phyloP scores from a whole-genome alignment of 257 asterid species.

The Scutellaria barbata region DNA sequence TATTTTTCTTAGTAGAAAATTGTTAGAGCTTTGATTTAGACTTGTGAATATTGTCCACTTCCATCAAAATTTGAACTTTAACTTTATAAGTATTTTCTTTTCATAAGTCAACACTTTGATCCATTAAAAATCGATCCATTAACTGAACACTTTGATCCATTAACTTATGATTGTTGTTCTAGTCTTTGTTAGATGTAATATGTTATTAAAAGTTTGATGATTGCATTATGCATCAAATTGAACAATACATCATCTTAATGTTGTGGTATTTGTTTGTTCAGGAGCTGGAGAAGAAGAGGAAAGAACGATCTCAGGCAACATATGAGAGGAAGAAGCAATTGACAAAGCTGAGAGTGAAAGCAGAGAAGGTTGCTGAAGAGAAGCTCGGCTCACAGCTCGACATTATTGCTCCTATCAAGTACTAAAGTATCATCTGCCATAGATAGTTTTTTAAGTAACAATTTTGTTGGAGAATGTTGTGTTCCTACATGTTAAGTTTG shows the following conservation, averaged over 20 bases:
- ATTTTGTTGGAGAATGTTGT: constrained; percentile 41
- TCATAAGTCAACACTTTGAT: too few species aligned
- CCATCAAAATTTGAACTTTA: too few species aligned
- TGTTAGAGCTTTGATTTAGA: too few species aligned
- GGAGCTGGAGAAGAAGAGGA: constrained; percentile 95
- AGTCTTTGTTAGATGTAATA: background rate
- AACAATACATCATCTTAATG: background rate
- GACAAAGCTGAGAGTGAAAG: constrained; percentile 66
- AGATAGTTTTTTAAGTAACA: constrained; percentile 30
- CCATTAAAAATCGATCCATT: too few species aligned
- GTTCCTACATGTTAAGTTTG: background rate
- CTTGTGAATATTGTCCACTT: too few species aligned
- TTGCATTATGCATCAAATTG: background rate
- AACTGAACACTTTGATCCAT: too few species aligned
- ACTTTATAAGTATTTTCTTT: too few species aligned
- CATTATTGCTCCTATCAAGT: constrained; percentile 68
- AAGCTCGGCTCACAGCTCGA: constrained; percentile 83
- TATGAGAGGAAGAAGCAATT: constrained; percentile 89
- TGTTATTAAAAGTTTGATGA: background rate
- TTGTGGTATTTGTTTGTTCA: constrained; percentile 14
- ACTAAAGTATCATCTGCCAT: constrained; percentile 39
- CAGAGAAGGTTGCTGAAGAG: constrained; percentile 82
- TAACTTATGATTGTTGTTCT: too few species aligned
- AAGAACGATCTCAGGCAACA: constrained; percentile 72
- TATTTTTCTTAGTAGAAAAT: too few species aligned